Evolutionary conservation across 441 rosid species (phyloP).

Genomic region (Adansonia gregorii): DNA sequence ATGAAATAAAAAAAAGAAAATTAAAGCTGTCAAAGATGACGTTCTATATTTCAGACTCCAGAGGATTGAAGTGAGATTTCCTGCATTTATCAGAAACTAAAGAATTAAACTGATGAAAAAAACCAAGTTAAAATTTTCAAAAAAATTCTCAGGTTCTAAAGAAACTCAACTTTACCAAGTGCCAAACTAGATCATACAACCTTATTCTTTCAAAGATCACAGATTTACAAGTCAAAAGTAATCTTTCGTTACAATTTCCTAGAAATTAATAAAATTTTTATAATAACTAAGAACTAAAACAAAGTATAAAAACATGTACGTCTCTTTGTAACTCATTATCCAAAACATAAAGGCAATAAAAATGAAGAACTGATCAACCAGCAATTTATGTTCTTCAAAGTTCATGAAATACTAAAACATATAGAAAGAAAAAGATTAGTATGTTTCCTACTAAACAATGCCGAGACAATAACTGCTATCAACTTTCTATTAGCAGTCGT

Average conservation of each 20-base stretch:
- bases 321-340: not conserved
- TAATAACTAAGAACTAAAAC: not conserved
- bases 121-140: not conserved
- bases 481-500: not conserved
- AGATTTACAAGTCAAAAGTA: not conserved
- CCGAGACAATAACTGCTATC: not conserved
- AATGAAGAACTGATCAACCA: not conserved
- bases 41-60: not conserved
- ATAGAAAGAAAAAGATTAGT: constrained; percentile 3
- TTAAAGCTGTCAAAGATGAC: too few species aligned
- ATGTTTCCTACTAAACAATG: not conserved
- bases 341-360: not conserved
- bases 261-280: not conserved
- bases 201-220: not conserved
- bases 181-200: not conserved
- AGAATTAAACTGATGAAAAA: not conserved
- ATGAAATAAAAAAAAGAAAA: not conserved
- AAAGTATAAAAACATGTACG: not conserved
- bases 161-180: not conserved
- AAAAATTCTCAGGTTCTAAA: not conserved
- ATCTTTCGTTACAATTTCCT: not conserved
- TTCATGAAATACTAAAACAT: not conserved
- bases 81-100: constrained; percentile 18
- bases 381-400: not conserved
- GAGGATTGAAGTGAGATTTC: not conserved